Conservation (phyloP, 2,329 filamentous ascomycete species). For the Xylaria multiplex region DNA sequence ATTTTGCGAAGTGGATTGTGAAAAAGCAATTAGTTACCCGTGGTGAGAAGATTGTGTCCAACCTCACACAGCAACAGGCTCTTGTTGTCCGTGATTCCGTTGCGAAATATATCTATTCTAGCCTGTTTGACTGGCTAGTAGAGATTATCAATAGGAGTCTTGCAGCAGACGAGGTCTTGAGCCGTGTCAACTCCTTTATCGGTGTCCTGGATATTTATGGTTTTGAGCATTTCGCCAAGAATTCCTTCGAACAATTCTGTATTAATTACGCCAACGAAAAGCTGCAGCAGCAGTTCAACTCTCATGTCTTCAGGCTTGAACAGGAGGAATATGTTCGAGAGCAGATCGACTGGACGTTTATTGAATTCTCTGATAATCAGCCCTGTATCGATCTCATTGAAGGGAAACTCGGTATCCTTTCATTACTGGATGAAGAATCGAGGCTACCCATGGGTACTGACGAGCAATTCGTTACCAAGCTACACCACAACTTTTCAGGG, state of each 20-base stretch:
- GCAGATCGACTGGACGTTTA: slow-evolving; percentile 99
- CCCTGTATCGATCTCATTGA: slow-evolving; percentile 99
- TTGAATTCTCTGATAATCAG: slow-evolving; percentile 99
- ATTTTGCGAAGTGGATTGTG: slow-evolving; percentile 97
- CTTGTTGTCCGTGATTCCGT: slow-evolving; percentile 96
- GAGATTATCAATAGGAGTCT: slow-evolving; percentile 93
- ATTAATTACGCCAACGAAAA: slow-evolving; percentile 99
- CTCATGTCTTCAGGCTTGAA: slow-evolving; percentile 98
- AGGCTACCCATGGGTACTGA: slow-evolving; percentile 96
- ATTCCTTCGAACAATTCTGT: slow-evolving; percentile 99
- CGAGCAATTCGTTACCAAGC: slow-evolving; percentile 94
- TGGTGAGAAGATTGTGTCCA: slow-evolving; percentile 97
- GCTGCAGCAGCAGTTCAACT: slow-evolving; percentile 98
- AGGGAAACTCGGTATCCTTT: slow-evolving; percentile 92
- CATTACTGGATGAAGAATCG: slow-evolving; percentile 94
- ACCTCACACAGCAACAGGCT: slow-evolving; percentile 91
- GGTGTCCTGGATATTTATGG: slow-evolving; percentile 99
- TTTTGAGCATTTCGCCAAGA: slow-evolving; percentile 99
- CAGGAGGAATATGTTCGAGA: slow-evolving; percentile 97
- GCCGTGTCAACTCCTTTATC: slow-evolving; percentile 87
- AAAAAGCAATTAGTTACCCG: slow-evolving; percentile 98
- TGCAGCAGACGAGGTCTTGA: slow-evolving; percentile 87
- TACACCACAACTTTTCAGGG: slow-evolving; percentile 90
- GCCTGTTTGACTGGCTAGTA: slow-evolving; percentile 98
- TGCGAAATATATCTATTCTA: slow-evolving; percentile 98